Evolutionary conservation across 495 filamentous ascomycete genomes (phyloP).

Genomic region (Penicillium cosmopolitanum): DNA sequence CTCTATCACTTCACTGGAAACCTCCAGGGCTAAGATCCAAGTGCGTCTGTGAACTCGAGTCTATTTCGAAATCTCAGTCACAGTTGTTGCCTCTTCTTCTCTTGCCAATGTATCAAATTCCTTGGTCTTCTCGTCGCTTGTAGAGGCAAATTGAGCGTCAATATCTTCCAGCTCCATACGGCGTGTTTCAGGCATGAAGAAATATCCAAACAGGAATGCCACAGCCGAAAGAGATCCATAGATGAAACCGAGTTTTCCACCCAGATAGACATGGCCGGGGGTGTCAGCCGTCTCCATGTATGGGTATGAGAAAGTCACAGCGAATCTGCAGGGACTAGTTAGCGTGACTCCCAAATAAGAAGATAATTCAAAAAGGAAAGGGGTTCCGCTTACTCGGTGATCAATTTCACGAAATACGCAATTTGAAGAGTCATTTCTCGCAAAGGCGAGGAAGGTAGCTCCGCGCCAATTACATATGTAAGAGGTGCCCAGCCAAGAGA

Average conservation of each 20-base stretch:
- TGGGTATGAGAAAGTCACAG: slow-evolving; percentile 27
- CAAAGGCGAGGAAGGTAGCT: slow-evolving; percentile 25
- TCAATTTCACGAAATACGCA: slow-evolving; percentile 25
- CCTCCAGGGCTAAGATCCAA: no score
- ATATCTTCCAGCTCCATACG: slow-evolving; percentile 22
- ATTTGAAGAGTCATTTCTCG: slow-evolving; percentile 28
- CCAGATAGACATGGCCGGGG: slow-evolving; percentile 22
- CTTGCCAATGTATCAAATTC: slow-evolving; percentile 1
- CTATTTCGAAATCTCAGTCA: slow-evolving; percentile 1
- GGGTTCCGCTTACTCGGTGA: slow-evolving; percentile 23
- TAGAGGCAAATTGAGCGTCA: slow-evolving; percentile 12
- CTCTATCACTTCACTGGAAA: no score
- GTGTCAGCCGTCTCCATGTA: slow-evolving; percentile 25
- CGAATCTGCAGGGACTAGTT: slow-evolving; percentile 19
- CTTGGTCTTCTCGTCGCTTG: not conserved
- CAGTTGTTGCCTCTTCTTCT: not conserved
- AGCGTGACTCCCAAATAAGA: not conserved
- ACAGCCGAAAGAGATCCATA: slow-evolving; percentile 26
- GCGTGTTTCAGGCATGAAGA: slow-evolving; percentile 21
- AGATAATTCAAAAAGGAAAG: not conserved
- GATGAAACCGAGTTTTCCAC: slow-evolving; percentile 29
- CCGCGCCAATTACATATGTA: slow-evolving; percentile 25
- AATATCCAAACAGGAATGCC: slow-evolving; percentile 20
- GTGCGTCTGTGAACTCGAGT: no score
- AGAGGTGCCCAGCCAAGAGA: slow-evolving; percentile 28